Base-by-base conservation (phyloP, 495 filamentous ascomycete species). In the Astrothelium macrocarpum region DNA sequence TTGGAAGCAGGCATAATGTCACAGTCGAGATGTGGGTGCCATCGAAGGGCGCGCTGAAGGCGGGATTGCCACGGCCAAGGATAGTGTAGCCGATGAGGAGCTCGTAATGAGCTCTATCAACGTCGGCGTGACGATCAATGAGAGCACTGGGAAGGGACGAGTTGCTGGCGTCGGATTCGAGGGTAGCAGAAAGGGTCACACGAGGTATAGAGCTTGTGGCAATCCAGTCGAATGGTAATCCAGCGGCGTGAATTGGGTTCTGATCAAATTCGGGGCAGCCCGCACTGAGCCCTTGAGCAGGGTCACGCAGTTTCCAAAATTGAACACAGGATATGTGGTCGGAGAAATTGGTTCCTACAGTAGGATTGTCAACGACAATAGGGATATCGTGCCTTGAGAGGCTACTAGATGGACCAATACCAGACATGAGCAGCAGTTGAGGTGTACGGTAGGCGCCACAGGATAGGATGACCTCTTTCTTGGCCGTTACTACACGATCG, bases 301-400 rank as follows among this genome's bases (percentile, higher is more conserved):
- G 7, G 16, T 16, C 36, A 16, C 36, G 36, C 36, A 39, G 36
- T 39, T 39, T 39, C 36, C 36, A 39, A 16, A 39, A 39, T 39
- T 39, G 36, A 39, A 39, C 16, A 16, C 36, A 39, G 7, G 36
- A 39, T 5, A 39, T 39, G 36, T 82, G 81, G 25, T 84, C 80
- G 42, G 78, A 74, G 26, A 81, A 68, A 43, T 82, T 81, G 20
- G 74, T 71, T 1, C 81, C 81, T 18, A 83, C 77, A 49, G 68
- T 71, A n/a, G 46, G 65, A 49, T 66, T 68, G 23, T 62, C 58
- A 25, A 72, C 67, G 32, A 65, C 66, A 16, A 59, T 58, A 16
- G 46, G 31, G 25, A 74, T 65, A 14, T 67, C 69, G 23, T 59
- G 60, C 20, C 42, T 29, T 23, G 64, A 26, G 20, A 73, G 65